Conservation (phyloP, 1,284 basidiomycete species). For the Pulveroboletus sp. region DNA sequence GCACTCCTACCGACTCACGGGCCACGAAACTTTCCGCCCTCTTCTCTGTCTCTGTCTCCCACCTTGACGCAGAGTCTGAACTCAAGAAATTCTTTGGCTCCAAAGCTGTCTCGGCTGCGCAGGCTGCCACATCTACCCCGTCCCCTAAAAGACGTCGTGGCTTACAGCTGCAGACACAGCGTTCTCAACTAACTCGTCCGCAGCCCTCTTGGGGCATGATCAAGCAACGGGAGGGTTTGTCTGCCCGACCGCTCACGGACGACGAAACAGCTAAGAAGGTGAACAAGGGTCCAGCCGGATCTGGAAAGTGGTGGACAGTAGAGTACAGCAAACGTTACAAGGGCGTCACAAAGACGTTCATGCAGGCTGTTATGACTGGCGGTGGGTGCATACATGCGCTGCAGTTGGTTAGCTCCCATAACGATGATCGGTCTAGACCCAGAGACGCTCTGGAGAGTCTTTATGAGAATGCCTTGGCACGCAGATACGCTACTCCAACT, state of each 20-base stretch:
- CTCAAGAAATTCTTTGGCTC: conserved; percentile 91
- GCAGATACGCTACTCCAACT: conserved; percentile 89
- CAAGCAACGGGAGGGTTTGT: conserved; percentile 68
- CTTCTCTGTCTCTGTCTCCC: conserved; percentile 71
- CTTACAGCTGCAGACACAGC: conserved; percentile 37
- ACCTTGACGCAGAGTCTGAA: conserved; percentile 86
- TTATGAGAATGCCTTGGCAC: conserved; percentile 75
- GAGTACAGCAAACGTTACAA: conserved; percentile 85
- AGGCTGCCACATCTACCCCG: conserved; percentile 37
- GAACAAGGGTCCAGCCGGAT: conserved; percentile 42
- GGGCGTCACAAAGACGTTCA: conserved; percentile 76
- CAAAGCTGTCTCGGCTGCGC: conserved; percentile 71
- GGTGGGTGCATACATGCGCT: conserved; percentile 48
- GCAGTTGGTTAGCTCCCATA: not conserved
- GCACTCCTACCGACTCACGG: conserved; percentile 10
- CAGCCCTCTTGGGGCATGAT: conserved; percentile 64
- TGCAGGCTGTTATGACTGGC: conserved; percentile 77
- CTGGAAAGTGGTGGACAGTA: conserved; percentile 84
- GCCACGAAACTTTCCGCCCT: conserved; percentile 52
- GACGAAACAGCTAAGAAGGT: conserved; percentile 55
- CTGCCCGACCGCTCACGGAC: conserved; percentile 55
- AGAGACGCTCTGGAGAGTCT: conserved; percentile 60
- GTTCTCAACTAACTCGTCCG: conserved; percentile 66
- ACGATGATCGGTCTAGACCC: conserved; percentile 51
- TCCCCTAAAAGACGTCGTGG: conserved; percentile 36